Conservation (phyloP, 257 asterid genomes). For the Solanum chilense region DNA sequence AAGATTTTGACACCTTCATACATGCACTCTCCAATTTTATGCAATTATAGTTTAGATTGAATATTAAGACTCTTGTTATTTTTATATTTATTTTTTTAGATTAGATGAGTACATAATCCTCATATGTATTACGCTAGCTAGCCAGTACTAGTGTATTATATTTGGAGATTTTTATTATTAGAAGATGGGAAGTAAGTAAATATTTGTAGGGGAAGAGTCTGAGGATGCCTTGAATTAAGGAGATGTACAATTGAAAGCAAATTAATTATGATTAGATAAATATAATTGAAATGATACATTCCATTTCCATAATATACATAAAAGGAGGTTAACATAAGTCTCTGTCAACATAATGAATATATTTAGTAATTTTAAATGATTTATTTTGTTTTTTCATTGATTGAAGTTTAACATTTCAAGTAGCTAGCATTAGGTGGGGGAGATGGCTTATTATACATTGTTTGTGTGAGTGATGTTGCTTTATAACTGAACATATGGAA, state of each 20-base stretch:
- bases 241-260: neutral
- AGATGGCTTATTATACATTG: neutral
- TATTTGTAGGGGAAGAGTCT: neutral
- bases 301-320: neutral
- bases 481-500: neutral
- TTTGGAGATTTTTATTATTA: neutral
- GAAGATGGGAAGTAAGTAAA: neutral
- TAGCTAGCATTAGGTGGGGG: neutral
- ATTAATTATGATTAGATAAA: neutral
- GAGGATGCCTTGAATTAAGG: neutral
- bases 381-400: too few species aligned
- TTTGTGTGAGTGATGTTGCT: neutral
- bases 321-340: too few species aligned
- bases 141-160: neutral
- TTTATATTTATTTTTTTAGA: neutral
- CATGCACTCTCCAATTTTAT: neutral
- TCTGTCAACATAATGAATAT: too few species aligned
- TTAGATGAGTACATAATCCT: neutral
- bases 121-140: neutral
- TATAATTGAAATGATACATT: neutral
- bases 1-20: neutral
- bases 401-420: too few species aligned
- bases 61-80: neutral
- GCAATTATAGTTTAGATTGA: neutral
- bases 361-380: too few species aligned